Evolutionary conservation across 495 filamentous ascomycete species (phyloP), one percentile per base, ranked within the genome.

Genomic region (Parathielavia hyrcaniae): DNA sequence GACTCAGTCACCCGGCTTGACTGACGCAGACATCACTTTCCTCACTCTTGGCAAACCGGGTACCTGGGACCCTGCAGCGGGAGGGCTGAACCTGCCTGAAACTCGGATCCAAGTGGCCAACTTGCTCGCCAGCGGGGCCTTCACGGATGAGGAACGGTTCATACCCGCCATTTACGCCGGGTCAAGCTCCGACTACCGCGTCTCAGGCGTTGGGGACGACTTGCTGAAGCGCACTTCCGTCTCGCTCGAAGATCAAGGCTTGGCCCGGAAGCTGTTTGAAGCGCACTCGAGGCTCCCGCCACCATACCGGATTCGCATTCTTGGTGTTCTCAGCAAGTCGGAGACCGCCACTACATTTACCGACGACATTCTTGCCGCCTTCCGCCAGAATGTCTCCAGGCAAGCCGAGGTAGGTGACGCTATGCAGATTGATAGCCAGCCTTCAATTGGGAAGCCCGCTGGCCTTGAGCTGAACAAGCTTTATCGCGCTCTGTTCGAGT

Each of bases 71-170:
- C 81, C 83, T 26, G 73, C 69, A 4, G 67, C 75, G 5, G 79
- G 80, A 14, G 88, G 89, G 0, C 70, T 93, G 52, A 90, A 85
- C 67, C 69, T 86, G 22, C 71, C 78, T 0, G 79, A 85, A 55
- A 77, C 71, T 17, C 95, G 96, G 68, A 80, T 84, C 41, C 78
- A 80, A 32, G 84, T 79, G 22, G 74, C 85, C 34, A 81, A 72
- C 50, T 88, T 97, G 58, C 75, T 98, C 16, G 80, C 86, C 0
- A 95, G 87, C 66, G 90, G 90, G 13, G 86, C 89, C 16, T 97
- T 97, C 70, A 80, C 71, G 1, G 87, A 96, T 64, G 63, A 80
- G 2, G 88, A 96, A 63, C 79, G 87, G 17, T 89, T 95, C 64
- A 69, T 96, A n/a, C 86, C 90, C 7, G 85, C 88, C 17, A 71